phyloP scores from a whole-genome alignment of 1,139 yeast species.

The Magnusiomyces tetraspermus region DNA sequence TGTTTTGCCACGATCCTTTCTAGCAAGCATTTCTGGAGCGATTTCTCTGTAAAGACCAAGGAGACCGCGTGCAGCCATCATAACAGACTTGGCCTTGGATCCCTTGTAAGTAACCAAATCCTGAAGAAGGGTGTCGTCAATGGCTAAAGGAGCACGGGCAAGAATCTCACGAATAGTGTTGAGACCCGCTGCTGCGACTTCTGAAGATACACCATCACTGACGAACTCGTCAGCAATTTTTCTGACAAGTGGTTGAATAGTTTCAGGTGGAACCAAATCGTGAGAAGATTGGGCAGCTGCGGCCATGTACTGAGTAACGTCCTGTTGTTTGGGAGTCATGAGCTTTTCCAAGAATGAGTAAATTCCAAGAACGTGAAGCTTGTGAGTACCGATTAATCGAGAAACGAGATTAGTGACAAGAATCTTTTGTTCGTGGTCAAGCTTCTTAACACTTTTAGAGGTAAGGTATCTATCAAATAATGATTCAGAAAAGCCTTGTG shows the following conservation, averaged over 20 bases:
- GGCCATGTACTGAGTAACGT: constrained; percentile 93
- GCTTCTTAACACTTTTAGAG: constrained; percentile 48
- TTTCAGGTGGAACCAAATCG: constrained; percentile 94
- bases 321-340: constrained; percentile 85
- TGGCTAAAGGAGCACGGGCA: constrained; percentile 87
- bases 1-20: constrained; percentile 84
- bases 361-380: constrained; percentile 77
- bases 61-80: constrained; percentile 90
- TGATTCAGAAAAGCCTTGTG: constrained; percentile 93
- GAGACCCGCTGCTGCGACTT: constrained; percentile 95
- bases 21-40: constrained; percentile 88
- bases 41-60: constrained; percentile 80
- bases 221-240: constrained; percentile 96
- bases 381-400: constrained; percentile 86
- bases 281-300: constrained; percentile 96
- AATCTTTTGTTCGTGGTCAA: constrained; percentile 80
- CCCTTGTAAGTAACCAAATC: constrained; percentile 87
- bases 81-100: constrained; percentile 85
- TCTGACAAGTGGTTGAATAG: constrained; percentile 64
- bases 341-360: constrained; percentile 83
- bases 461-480: constrained; percentile 64
- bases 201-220: constrained; percentile 95
- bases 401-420: constrained; percentile 79
- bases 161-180: constrained; percentile 90
- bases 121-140: constrained; percentile 74